Percentiles rank a stretch among this genome's conserved stretches.
Evolutionary conservation across 495 filamentous ascomycete genomes (phyloP).

Genomic region (Daldinia childiae): DNA sequence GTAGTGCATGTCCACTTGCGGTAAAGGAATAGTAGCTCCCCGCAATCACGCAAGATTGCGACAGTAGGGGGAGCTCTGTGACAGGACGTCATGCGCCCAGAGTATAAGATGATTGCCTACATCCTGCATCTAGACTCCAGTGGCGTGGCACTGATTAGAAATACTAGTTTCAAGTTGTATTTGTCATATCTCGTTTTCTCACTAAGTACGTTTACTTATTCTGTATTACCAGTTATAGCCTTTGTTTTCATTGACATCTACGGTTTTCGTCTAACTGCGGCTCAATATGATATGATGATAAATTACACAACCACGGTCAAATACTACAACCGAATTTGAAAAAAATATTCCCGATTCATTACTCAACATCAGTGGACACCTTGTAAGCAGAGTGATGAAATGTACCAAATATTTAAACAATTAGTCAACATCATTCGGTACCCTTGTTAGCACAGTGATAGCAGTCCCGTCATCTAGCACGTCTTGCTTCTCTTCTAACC

Average conservation of each 20-base stretch:
- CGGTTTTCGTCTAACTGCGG: neutral
- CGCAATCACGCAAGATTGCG: slow-evolving; percentile 41
- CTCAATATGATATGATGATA: neutral
- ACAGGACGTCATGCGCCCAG: slow-evolving; percentile 31
- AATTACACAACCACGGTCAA: slow-evolving; percentile 14
- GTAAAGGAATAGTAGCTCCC: slow-evolving; percentile 29
- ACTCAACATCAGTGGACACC: neutral
- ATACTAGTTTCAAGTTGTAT: slow-evolving; percentile 30
- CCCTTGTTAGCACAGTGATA: slow-evolving; percentile 64
- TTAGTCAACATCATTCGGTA: slow-evolving; percentile 42
- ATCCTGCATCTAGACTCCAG: slow-evolving; percentile 21
- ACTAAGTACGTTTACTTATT: neutral
- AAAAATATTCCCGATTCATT: neutral
- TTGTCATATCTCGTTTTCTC: slow-evolving; percentile 25
- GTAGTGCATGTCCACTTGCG: slow-evolving; percentile 11
- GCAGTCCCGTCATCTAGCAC: slow-evolving; percentile 68
- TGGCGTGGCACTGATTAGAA: slow-evolving; percentile 31
- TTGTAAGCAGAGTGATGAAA: neutral
- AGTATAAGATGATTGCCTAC: slow-evolving; percentile 20
- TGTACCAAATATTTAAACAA: slow-evolving; percentile 2
- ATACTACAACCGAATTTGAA: slow-evolving; percentile 7
- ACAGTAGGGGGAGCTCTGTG: slow-evolving; percentile 10
- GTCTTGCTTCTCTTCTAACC: slow-evolving; percentile 66
- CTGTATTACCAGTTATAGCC: neutral
- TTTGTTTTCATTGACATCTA: neutral